A percentile compares a stretch with the other conserved stretches of the same genome.
Conservation (phyloP, 768 basidiomycete genomes). For the Termitomyces sp. region DNA sequence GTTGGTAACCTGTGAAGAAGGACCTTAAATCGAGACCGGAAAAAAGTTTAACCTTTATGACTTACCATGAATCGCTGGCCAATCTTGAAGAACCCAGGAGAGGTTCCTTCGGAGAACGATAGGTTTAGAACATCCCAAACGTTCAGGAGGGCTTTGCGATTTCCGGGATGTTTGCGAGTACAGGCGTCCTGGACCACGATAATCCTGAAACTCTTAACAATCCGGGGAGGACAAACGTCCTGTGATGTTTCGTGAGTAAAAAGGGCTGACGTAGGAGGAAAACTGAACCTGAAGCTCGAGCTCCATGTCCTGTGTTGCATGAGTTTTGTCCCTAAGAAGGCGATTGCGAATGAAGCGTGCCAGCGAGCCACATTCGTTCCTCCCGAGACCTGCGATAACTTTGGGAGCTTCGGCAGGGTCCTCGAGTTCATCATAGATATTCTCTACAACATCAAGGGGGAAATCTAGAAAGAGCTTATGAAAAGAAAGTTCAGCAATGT, state of each 20-base stretch:
- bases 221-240: constrained; percentile 65
- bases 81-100: constrained; percentile 46
- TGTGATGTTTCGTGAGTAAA: constrained; percentile 18
- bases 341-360: constrained; percentile 48
- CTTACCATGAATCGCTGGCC: constrained; percentile 71
- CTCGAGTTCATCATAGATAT: constrained; percentile 63
- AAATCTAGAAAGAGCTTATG: constrained; percentile 24
- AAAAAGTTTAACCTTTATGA: constrained; percentile 11
- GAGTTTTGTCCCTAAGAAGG: constrained; percentile 45
- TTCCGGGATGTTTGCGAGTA: constrained; percentile 45
- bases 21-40: not conserved
- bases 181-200: constrained; percentile 63
- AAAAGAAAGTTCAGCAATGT: not conserved
- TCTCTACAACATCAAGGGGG: constrained; percentile 47
- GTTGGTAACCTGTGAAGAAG: constrained; percentile 52
- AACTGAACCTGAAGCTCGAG: constrained; percentile 64
- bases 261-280: not conserved
- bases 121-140: constrained; percentile 74
- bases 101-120: constrained; percentile 45
- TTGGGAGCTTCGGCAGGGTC: constrained; percentile 43
- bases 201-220: constrained; percentile 76
- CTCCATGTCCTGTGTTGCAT: constrained; percentile 58
- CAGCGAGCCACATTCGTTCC: constrained; percentile 60
- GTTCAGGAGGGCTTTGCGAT: constrained; percentile 71
- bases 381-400: constrained; percentile 37